A percentile compares a stretch with the other conserved stretches of the same genome.
Evolutionary conservation across 1,284 basidiomycete genomes (phyloP).

Genomic region (Amylostereum areolatum): DNA sequence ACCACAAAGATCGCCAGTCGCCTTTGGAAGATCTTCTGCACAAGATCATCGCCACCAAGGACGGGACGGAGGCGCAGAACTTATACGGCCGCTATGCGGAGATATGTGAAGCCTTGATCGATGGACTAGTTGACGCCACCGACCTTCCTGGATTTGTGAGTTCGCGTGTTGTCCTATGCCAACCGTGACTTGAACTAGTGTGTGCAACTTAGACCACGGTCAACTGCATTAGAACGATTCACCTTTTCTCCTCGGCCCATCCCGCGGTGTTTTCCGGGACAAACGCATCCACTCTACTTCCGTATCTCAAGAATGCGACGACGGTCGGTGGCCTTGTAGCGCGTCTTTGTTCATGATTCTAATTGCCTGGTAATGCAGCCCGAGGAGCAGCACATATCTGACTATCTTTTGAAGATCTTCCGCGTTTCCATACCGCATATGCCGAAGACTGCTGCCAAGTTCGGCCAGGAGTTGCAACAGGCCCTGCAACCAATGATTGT

Average conservation of each 20-base stretch:
- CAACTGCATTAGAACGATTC: constrained; percentile 80
- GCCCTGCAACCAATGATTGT: constrained; percentile 84
- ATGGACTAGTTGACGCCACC: constrained; percentile 81
- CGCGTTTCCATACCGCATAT: constrained; percentile 79
- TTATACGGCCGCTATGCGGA: constrained; percentile 65
- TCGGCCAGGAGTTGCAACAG: constrained; percentile 79
- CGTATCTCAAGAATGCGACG: constrained; percentile 79
- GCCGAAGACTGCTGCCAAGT: constrained; percentile 82
- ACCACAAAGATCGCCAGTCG: constrained; percentile 64
- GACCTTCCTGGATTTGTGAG: constrained; percentile 73
- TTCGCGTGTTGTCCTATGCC: constrained; percentile 11
- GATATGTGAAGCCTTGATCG: constrained; percentile 81
- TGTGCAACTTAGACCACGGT: constrained; percentile 54
- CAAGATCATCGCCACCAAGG: constrained; percentile 66
- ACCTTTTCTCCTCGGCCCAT: constrained; percentile 75
- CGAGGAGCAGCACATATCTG: constrained; percentile 79
- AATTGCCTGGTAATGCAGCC: constrained; percentile 35
- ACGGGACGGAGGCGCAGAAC: constrained; percentile 39
- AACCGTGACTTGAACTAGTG: background rate
- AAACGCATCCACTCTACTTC: constrained; percentile 77
- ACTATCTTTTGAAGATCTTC: constrained; percentile 87
- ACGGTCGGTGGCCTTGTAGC: constrained; percentile 40
- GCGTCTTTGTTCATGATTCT: background rate
- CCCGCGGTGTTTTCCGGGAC: constrained; percentile 76
- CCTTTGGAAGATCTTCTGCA: constrained; percentile 82